Conservation (phyloP, 768 basidiomycete species). For the Lyophyllum atratum region DNA sequence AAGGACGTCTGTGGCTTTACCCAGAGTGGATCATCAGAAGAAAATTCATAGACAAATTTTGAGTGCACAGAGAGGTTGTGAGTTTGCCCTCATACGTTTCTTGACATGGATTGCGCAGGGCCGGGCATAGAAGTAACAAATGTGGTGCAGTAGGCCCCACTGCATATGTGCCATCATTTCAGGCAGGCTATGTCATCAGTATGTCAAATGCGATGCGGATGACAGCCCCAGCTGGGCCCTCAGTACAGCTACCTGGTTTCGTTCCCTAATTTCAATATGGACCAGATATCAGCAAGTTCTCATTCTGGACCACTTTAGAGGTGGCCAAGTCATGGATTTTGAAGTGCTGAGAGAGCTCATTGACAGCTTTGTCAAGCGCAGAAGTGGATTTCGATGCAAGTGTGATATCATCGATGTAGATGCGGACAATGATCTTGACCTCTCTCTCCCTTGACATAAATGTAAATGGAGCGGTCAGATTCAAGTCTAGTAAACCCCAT, state of each 20-base stretch:
- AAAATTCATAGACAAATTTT: neutral
- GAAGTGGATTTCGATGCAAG: no score
- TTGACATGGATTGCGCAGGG: neutral
- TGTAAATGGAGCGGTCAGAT: no score
- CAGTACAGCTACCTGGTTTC: neutral
- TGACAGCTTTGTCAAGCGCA: no score
- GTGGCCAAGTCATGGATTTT: no score
- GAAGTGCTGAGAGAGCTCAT: no score
- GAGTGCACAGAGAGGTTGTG: neutral
- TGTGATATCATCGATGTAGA: no score
- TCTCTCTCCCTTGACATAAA: no score
- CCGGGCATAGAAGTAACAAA: neutral
- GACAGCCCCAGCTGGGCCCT: neutral
- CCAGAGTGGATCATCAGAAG: neutral
- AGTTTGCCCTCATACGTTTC: neutral
- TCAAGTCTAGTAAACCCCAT: no score
- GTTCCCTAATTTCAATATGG: neutral
- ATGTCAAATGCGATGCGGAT: neutral
- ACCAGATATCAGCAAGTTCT: no score
- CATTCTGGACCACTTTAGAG: no score
- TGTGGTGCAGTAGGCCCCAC: neutral
- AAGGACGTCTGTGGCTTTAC: neutral
- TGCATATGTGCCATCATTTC: neutral
- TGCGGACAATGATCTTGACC: no score
- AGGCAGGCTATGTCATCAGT: neutral